Evolutionary conservation across 495 filamentous ascomycete genomes (phyloP), one percentile per base, ranked within the genome.

Genomic region (Penicillium egyptiacum): DNA sequence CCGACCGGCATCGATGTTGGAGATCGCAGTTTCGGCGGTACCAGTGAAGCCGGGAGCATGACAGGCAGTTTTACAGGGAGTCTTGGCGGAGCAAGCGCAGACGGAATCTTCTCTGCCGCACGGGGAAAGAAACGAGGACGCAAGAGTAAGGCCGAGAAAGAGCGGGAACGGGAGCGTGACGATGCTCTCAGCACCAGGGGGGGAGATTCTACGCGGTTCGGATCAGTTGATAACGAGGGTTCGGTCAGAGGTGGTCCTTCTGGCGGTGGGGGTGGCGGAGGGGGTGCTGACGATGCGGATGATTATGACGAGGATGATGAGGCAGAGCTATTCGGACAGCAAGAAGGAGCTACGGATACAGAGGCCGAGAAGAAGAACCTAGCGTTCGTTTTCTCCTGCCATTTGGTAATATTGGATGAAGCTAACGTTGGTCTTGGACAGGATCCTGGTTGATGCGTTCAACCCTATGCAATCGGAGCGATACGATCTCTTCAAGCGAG

Each of bases 401-500:
- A 45, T 35, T 56, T 44, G 41, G 33, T 35, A 1, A 14, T 48
- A 33, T 56, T 53, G 47, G 41, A 30, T 50, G 57, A 59, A 48
- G 42, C 53, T 56, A 43, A 56, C 53, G 9, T 16, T 49, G 11
- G 17, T 51, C 16, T 19, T 71, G 16, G 55, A 70, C 55, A 84
- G 83, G 26, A 77, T 93, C 48, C 75, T 96, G 43, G 81, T 90
- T 35, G 76, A 83, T 54, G 81, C 81, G n/a, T 86, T 96, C 63
- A 83, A 84, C 53, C 66, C 71, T 0, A 70, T 84, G 26, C 91
- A 96, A 68, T 84, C 82, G 17, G 75, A 84, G 40, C 83, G 92
- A 47, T 94, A 88, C 59, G 87, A 88, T 60, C 75, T 83, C 23
- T 92, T 83, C 74, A 84, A 90, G 52, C 83, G 86, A 6, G 79